Percentiles rank a stretch among this genome's conserved stretches.
These are phyloP conservation scores for Monilinia fructicola DNA, from an alignment of 2,329 filamentous ascomycete species.

Conservation along the genomic window DNA sequence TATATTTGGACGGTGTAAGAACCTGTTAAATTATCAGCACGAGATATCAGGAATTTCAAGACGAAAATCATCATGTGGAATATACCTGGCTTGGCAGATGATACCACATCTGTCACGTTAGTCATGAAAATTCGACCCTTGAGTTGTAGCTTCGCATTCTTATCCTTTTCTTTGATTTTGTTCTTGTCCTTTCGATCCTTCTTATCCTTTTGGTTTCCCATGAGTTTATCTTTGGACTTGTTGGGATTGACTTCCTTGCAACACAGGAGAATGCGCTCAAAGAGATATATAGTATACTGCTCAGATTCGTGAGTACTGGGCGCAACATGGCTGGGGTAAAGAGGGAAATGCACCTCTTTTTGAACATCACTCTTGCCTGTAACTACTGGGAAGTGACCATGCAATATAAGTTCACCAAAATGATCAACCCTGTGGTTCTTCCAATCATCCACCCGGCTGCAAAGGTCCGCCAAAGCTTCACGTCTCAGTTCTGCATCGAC, in stretches of 20 bases:
- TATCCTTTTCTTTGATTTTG: conserved; percentile 66
- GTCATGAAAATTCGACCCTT: conserved; percentile 99
- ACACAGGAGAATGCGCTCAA: conserved; percentile 91
- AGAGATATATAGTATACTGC: conserved; percentile 96
- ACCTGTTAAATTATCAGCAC: conserved; percentile 52
- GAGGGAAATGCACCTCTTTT: conserved; percentile 58
- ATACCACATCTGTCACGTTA: conserved; percentile 94
- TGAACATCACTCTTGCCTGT: conserved; percentile 88
- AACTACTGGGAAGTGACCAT: conserved; percentile 87
- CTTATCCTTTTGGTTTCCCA: conserved; percentile 65
- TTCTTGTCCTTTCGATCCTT: conserved; percentile 71
- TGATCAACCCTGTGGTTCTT: conserved; percentile 86
- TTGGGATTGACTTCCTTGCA: conserved; percentile 91
- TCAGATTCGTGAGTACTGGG: conserved; percentile 34
- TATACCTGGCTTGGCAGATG: conserved; percentile 81
- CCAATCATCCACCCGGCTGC: conserved; percentile 89
- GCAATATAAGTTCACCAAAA: conserved; percentile 86
- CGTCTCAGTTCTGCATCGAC: conserved; percentile 84
- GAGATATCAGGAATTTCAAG: neutral
- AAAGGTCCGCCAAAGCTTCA: conserved; percentile 80
- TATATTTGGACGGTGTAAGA: conserved; percentile 96
- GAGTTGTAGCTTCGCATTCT: conserved; percentile 78
- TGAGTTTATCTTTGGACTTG: conserved; percentile 76
- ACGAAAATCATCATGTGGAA: conserved; percentile 2
- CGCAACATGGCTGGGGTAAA: conserved; percentile 24